Base-by-base conservation (phyloP, 192 early-diverging fungal species). In the Paraglomus occultum region DNA sequence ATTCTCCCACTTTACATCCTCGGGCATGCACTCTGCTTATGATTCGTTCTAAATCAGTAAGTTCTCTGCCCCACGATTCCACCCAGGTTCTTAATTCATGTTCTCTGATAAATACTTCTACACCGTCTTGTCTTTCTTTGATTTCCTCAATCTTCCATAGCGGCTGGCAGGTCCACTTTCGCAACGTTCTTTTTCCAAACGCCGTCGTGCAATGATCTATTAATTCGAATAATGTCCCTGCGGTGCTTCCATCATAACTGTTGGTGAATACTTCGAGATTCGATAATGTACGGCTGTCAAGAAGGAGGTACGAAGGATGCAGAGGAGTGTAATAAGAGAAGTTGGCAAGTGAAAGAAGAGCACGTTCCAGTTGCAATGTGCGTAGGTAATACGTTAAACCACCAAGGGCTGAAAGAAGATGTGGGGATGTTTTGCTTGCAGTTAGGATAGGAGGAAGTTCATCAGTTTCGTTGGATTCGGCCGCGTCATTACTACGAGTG, bases 241-340 rank as follows among this genome's bases (percentile, higher is more conserved):
- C 66, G 7, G 84, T 83, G 8, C 82, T 75, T 8, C 91, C 88
- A 71, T 95, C 94, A 10, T 79, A 67, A 0, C 89, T 83, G 62
- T 95, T 93, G 63, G 92, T 79, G 58, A 99, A 94, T 14, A 99
- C 77, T 68, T 99, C 96, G 20, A 99, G 74, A 64, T 97, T 98
- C 57, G 90, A 81, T 17, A 99, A 75, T 1, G 97, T 95, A 54
- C 95, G 94, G 4, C 95, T 95, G 61, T 99, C 96, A 38, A 99
- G 83, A 17, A 96, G 83, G 17, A 98, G 78, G 11, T 90, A 89
- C 8, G 85, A 83, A 1, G 78, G 75, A 38, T 88, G 85, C 63
- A 96, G 84, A 10, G 95, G 95, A 62, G 95, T 85, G 73, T 99
- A 99, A 1, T 73, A 42, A 22, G 82, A 73, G 73, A 99, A 90